These are phyloP conservation scores for Calycina herbarum DNA, from an alignment of 2,329 filamentous ascomycete genomes.

Conservation along the genomic window DNA sequence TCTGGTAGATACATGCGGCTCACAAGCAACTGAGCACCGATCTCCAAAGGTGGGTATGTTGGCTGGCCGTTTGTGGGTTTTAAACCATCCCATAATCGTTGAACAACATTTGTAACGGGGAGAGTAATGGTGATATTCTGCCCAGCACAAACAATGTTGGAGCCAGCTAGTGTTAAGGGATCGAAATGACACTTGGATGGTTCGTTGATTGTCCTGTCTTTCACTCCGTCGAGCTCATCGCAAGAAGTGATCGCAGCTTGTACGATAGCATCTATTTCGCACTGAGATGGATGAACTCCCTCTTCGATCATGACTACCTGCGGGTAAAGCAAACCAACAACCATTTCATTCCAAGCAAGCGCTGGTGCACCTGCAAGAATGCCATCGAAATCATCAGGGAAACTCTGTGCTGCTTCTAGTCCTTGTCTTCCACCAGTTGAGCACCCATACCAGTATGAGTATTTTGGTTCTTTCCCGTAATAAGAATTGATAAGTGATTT, in stretches of 20 bases:
- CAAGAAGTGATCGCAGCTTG: neutral
- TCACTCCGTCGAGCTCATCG: neutral
- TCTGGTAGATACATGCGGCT: neutral
- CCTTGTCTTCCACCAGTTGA: constrained; percentile 43
- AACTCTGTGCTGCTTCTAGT: constrained; percentile 40
- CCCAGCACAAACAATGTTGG: neutral
- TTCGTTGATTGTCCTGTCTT: neutral
- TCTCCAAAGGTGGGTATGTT: neutral
- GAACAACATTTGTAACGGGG: neutral
- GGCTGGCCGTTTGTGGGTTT: neutral
- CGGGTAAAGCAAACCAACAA: neutral
- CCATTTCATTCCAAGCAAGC: constrained; percentile 31
- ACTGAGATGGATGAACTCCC: neutral
- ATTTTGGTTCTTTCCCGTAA: constrained; percentile 37
- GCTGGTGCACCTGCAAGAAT: constrained; percentile 43
- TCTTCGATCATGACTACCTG: neutral
- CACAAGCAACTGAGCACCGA: neutral
- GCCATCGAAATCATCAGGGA: constrained; percentile 41
- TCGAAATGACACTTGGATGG: neutral
- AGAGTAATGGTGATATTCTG: neutral
- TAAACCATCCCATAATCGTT: neutral
- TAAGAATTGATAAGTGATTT: constrained; percentile 38
- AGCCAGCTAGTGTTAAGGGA: neutral
- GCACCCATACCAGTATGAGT: constrained; percentile 43
- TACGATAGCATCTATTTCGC: neutral